Percentiles rank a stretch among this genome's conserved stretches.
These are phyloP conservation scores for Beta vulgaris DNA, from an alignment of 148 eudicot genomes.

Conservation along the genomic window DNA sequence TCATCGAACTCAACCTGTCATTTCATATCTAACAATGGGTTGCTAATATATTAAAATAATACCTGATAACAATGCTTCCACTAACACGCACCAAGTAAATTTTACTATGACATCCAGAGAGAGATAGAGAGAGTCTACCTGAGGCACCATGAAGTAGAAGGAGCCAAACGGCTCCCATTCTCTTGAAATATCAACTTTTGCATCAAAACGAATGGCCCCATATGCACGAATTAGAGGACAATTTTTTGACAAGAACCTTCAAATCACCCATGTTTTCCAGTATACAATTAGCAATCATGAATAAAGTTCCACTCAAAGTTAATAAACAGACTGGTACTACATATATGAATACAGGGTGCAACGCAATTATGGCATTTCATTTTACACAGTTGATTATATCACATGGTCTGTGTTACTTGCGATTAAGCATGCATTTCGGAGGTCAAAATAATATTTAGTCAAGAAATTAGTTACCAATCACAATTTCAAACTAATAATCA, in stretches of 20 bases:
- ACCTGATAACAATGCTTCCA: slow-evolving; percentile 18
- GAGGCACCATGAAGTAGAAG: slow-evolving; percentile 92
- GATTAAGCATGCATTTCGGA: too few relatives aligned
- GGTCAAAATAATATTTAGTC: too few relatives aligned
- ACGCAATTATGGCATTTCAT: neutral
- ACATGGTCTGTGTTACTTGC: too few relatives aligned
- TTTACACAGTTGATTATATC: too few relatives aligned
- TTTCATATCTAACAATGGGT: slow-evolving; percentile 41
- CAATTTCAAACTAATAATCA: too few relatives aligned
- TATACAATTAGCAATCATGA: neutral
- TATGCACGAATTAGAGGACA: slow-evolving; percentile 92
- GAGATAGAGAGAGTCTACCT: slow-evolving; percentile 43
- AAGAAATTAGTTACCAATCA: too few relatives aligned
- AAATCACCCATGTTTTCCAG: neutral
- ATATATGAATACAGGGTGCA: neutral
- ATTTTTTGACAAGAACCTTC: slow-evolving; percentile 75
- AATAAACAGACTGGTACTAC: neutral
- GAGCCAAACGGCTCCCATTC: slow-evolving; percentile 96
- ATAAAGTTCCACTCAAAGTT: neutral
- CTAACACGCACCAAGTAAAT: neutral
- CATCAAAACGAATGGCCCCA: slow-evolving; percentile 97
- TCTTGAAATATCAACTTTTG: slow-evolving; percentile 51
- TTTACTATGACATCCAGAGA: neutral
- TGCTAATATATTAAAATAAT: slow-evolving; percentile 31
- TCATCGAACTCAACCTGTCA: slow-evolving; percentile 91